Conservation (phyloP, 2,329 filamentous ascomycete genomes). For the Diaporthe caulivora region DNA sequence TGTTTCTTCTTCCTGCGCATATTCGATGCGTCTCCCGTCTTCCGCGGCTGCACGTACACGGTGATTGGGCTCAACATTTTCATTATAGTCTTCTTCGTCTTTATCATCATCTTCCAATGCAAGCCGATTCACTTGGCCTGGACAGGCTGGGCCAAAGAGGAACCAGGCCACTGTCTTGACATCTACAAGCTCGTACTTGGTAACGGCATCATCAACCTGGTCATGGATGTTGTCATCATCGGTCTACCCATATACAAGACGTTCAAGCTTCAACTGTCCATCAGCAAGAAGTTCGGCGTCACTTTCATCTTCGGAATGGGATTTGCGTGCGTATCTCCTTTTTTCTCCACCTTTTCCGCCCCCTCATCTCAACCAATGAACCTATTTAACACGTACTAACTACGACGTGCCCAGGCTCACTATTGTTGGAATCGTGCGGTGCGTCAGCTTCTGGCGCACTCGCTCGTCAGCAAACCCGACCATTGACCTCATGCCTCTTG, state of each 20-base stretch:
- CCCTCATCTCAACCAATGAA: background rate
- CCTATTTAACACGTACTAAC: background rate
- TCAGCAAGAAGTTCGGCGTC: constrained; percentile 22
- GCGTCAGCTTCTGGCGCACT: constrained; percentile 18
- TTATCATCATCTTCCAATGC: constrained; percentile 24
- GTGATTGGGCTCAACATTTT: constrained; percentile 25
- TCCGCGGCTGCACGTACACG: constrained; percentile 9
- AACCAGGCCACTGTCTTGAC: constrained; percentile 12
- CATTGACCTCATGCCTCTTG: constrained; percentile 24
- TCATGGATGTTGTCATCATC: constrained; percentile 26
- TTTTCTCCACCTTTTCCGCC: background rate
- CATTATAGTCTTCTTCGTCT: constrained; percentile 10
- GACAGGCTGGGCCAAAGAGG: constrained; percentile 10
- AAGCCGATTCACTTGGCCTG: constrained; percentile 12
- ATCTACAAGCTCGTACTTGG: constrained; percentile 27
- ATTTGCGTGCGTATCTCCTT: background rate
- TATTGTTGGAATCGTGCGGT: constrained; percentile 26
- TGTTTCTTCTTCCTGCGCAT: constrained; percentile 33
- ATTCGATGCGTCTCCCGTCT: constrained; percentile 10
- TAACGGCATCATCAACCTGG: constrained; percentile 25
- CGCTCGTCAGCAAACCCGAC: constrained; percentile 18
- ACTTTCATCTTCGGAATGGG: constrained; percentile 28
- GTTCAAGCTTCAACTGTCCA: constrained; percentile 20
- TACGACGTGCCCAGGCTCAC: background rate
- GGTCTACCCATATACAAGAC: constrained; percentile 27